Evolutionary conservation across 1,284 basidiomycete genomes (phyloP).

Genomic region (Baeospora myosura): DNA sequence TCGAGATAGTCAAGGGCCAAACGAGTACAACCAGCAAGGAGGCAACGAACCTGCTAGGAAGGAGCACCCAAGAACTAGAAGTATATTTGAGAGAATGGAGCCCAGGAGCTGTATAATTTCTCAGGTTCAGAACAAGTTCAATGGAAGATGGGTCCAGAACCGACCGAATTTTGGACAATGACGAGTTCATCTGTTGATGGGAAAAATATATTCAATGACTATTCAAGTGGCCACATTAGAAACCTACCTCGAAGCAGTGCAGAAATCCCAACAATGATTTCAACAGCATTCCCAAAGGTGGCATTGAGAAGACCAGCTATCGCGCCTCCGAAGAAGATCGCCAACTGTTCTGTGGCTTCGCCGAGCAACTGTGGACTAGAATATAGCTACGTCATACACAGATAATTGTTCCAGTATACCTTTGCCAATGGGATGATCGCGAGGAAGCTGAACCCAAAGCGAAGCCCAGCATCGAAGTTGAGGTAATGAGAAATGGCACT

Average conservation of each 20-base stretch:
- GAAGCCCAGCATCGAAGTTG: conserved; percentile 73
- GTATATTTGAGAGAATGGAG: conserved; percentile 82
- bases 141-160: conserved; percentile 15
- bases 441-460: conserved; percentile 80
- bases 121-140: background rate
- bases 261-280: conserved; percentile 83
- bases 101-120: conserved; percentile 57
- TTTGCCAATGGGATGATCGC: conserved; percentile 86
- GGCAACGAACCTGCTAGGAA: conserved; percentile 61
- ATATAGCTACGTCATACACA: conserved; percentile 6
- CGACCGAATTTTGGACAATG: conserved; percentile 82
- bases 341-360: conserved; percentile 83
- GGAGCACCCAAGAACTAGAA: conserved; percentile 83
- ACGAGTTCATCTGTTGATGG: conserved; percentile 56
- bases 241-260: conserved; percentile 71
- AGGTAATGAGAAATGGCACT: conserved; percentile 54
- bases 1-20: background rate
- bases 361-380: conserved; percentile 53
- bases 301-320: conserved; percentile 84
- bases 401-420: conserved; percentile 30
- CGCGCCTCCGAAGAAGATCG: conserved; percentile 72
- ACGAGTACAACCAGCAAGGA: background rate
- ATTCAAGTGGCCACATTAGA: conserved; percentile 71
- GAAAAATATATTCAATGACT: conserved; percentile 59
- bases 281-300: conserved; percentile 74